phyloP scores from a whole-genome alignment of 1,139 yeast genomes.

The Nadsonia starkeyi-henricii region DNA sequence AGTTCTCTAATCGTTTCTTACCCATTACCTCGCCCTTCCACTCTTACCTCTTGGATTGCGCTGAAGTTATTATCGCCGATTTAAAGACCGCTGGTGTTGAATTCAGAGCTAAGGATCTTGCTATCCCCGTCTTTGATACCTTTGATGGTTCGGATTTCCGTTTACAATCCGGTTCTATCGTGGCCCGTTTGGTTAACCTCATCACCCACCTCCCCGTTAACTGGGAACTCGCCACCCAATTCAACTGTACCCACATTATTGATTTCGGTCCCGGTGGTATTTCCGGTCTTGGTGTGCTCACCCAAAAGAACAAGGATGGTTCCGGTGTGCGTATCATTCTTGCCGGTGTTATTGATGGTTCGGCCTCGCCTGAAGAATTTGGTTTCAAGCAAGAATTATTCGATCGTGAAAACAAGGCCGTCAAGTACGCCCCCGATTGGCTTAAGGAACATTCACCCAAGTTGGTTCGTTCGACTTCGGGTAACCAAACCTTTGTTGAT shows the following conservation, averaged over 20 bases:
- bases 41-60: conserved; percentile 73
- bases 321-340: conserved; percentile 90
- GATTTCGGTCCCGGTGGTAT: conserved; percentile 99
- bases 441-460: conserved; percentile 76
- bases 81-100: conserved; percentile 42
- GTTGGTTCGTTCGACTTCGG: conserved; percentile 56
- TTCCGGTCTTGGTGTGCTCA: conserved; percentile 88
- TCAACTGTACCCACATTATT: conserved; percentile 70
- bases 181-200: conserved; percentile 58
- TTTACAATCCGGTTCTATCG: conserved; percentile 34
- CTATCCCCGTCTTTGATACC: conserved; percentile 87
- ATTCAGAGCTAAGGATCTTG: conserved; percentile 41
- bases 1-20: conserved; percentile 83
- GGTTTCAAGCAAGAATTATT: conserved; percentile 95
- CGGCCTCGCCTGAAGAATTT: conserved; percentile 57
- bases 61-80: conserved; percentile 51
- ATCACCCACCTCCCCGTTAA: conserved; percentile 82
- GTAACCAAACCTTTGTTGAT: conserved; percentile 50
- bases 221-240: conserved; percentile 85
- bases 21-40: conserved; percentile 97
- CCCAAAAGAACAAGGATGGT: conserved; percentile 97
- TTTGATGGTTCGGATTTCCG: conserved; percentile 73
- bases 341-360: conserved; percentile 78
- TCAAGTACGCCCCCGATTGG: conserved; percentile 87
- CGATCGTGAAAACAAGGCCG: conserved; percentile 47